Base-by-base conservation (phyloP, 345 rosid species). In the Lumnitzera racemosa region DNA sequence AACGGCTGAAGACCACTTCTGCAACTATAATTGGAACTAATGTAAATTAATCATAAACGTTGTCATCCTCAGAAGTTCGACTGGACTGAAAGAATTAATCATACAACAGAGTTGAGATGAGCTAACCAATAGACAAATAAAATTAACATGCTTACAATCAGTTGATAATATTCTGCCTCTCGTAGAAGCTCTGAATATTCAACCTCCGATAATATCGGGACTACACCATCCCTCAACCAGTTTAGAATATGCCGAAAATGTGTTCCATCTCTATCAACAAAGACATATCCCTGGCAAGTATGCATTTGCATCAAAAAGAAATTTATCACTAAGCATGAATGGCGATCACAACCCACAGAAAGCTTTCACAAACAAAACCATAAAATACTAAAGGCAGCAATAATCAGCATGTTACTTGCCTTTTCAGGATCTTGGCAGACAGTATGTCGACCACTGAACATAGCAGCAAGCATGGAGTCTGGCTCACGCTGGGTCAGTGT, bases 221-320 rank as follows among this genome's bases (percentile, higher is more conserved):
- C 74, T 67, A 77, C 77, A 16, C 98, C 98, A 82, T 89, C 96
- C 72, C 96, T 83, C 81, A 92, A 74, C 96, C 98, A 87, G 69
- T 92, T 92, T 46, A 92, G 73, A 58, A 92, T 73, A 72, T 89
- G 96, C 52, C 98, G 80, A 56, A 92, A 92, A 70, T 83, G 84
- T 61, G 80, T 81, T 41, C 98, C 96, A 41, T 92, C 96, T 56
- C 98, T 83, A 67, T 92, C 98, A 70, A 92, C 83, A 71, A 89
- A 89, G 53, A 85, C 76, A 64, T 75, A 74, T 53, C 96, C 98
- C 98, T 91, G 64, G 80, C 63, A 73, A 72, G 52, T 58, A 50
- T 20, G 56, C 54, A 72, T 49, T 14, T 17, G 53, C 55, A 61
- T 62, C 24, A 63, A 52, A 62, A 17, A 49, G 25, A 41, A 43